Percentiles rank a stretch among this genome's conserved stretches.
phyloP scores from a whole-genome alignment of 805 yeast genomes.

The Wickerhamomyces silvicola region DNA sequence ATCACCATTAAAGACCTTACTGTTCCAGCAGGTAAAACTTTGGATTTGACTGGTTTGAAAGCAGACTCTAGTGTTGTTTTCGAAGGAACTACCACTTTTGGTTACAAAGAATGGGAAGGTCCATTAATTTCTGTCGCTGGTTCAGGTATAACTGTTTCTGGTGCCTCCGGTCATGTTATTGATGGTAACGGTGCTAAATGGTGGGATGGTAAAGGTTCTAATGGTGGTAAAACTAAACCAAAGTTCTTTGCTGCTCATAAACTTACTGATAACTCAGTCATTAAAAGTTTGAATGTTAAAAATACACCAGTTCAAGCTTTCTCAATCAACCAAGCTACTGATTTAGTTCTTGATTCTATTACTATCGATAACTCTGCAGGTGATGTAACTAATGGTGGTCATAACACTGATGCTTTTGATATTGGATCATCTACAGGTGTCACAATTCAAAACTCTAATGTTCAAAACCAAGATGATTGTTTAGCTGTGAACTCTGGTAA shows the following conservation, averaged over 20 bases:
- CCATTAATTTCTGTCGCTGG: constrained; percentile 13
- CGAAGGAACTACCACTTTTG: constrained; percentile 13
- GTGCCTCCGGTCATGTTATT: constrained; percentile 11
- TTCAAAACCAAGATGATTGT: constrained; percentile 16
- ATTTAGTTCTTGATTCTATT: constrained; percentile 5
- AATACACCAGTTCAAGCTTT: constrained; percentile 12
- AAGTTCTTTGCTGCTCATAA: constrained; percentile 9
- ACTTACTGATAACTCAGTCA: constrained; percentile 4
- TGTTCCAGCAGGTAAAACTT: constrained; percentile 15
- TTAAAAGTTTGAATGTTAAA: constrained; percentile 8
- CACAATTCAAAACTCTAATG: constrained; percentile 6
- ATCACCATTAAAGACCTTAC: constrained; percentile 9
- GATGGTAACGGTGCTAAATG: constrained; percentile 13
- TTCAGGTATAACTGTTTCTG: constrained; percentile 10
- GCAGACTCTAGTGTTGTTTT: constrained; percentile 13
- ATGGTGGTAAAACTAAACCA: constrained; percentile 12
- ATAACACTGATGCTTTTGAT: constrained; percentile 16
- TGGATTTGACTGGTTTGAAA: constrained; percentile 10
- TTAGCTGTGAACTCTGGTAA: constrained; percentile 14
- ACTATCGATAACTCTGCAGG: constrained; percentile 10
- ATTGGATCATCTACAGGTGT: constrained; percentile 7
- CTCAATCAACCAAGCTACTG: constrained; percentile 4
- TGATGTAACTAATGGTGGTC: constrained; percentile 8
- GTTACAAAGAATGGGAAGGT: constrained; percentile 12
- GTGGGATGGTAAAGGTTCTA: constrained; percentile 16